Evolutionary conservation across 768 basidiomycete genomes (phyloP).

Genomic region (Cyclocybe aegerita): DNA sequence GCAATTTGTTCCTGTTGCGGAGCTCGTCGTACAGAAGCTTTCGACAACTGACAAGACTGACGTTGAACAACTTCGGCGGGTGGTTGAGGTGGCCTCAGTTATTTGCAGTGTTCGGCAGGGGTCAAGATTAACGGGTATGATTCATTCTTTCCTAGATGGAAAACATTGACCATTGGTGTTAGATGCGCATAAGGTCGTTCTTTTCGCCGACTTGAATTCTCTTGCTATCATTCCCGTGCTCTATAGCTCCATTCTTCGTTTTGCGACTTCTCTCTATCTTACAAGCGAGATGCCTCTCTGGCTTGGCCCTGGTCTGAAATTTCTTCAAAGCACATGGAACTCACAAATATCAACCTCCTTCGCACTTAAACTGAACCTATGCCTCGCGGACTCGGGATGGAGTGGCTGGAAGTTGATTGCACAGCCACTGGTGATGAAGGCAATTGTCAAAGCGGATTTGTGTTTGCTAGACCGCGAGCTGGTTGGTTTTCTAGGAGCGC

Average conservation of each 20-base stretch:
- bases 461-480: slow-evolving; percentile 43
- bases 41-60: slow-evolving; percentile 20
- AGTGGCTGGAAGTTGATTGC: slow-evolving; percentile 76
- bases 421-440: slow-evolving; percentile 55
- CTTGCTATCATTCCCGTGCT: slow-evolving; percentile 28
- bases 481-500: slow-evolving; percentile 48
- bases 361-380: slow-evolving; percentile 54
- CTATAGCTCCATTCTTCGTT: slow-evolving; percentile 35
- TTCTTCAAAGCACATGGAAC: slow-evolving; percentile 53
- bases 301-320: slow-evolving; percentile 53
- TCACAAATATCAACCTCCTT: slow-evolving; percentile 29
- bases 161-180: neutral
- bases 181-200: slow-evolving; percentile 35
- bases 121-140: slow-evolving; percentile 62
- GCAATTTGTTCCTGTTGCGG: slow-evolving; percentile 57
- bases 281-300: slow-evolving; percentile 48
- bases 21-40: slow-evolving; percentile 48
- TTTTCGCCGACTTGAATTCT: slow-evolving; percentile 30
- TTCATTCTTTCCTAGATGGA: neutral
- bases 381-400: slow-evolving; percentile 67
- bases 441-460: slow-evolving; percentile 35
- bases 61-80: slow-evolving; percentile 45
- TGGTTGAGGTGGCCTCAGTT: slow-evolving; percentile 57
- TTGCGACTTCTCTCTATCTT: slow-evolving; percentile 36
- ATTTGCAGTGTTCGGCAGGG: slow-evolving; percentile 69